Evolutionary conservation across 2,329 filamentous ascomycete genomes (phyloP).

Genomic region (Cytospora mali): DNA sequence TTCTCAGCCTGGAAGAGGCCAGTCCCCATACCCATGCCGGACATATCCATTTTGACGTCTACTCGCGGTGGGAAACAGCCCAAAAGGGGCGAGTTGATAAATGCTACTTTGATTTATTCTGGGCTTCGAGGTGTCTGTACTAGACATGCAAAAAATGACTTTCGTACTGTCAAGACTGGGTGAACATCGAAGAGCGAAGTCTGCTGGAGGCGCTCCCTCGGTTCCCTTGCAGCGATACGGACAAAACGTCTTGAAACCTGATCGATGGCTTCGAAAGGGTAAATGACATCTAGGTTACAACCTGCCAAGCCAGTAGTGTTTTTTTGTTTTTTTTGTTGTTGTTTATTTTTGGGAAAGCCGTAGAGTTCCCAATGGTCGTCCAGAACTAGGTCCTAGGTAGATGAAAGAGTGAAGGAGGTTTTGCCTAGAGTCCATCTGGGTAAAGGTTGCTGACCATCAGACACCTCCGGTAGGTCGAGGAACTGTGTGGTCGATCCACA

Average conservation of each 20-base stretch:
- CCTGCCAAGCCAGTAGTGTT: no score
- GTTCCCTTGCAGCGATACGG: neutral
- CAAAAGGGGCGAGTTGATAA: neutral
- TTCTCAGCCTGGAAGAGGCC: conserved; percentile 50
- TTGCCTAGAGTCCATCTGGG: neutral
- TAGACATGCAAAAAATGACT: conserved; percentile 11
- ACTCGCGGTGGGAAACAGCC: neutral
- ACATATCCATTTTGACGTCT: conserved; percentile 26
- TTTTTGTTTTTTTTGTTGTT: no score
- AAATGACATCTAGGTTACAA: no score
- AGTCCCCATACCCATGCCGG: conserved; percentile 38
- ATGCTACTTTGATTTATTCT: neutral
- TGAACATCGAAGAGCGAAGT: neutral
- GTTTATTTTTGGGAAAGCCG: no score
- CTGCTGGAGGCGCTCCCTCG: neutral
- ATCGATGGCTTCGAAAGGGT: no score
- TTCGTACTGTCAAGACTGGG: neutral
- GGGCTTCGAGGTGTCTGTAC: conserved; percentile 5
- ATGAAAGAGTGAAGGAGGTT: neutral
- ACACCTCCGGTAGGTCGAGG: neutral
- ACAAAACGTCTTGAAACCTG: neutral
- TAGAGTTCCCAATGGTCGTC: no score
- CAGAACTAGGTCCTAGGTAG: no score
- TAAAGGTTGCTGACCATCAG: conserved; percentile 1
- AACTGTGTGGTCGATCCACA: neutral